Percentiles rank a stretch among this genome's conserved stretches.
These are phyloP conservation scores for Trypethelium eluteriae DNA, from an alignment of 495 filamentous ascomycete species.

Conservation along the genomic window DNA sequence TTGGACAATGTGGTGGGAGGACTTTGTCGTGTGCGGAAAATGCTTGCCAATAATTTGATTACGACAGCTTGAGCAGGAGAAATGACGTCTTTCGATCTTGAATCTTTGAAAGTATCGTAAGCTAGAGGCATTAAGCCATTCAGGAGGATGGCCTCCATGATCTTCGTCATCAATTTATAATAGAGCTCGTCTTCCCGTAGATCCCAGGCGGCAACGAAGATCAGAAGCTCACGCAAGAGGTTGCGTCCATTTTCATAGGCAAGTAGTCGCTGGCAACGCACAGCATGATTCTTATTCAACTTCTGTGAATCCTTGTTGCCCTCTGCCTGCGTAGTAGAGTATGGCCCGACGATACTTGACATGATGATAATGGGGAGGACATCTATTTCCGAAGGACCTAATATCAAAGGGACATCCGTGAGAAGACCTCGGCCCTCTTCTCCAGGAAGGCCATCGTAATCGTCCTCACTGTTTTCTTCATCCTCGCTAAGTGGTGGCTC, in stretches of 20 bases:
- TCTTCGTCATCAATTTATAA: constrained; percentile 90
- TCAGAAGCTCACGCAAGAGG: constrained; percentile 77
- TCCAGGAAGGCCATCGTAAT: constrained; percentile 68
- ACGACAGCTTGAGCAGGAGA: constrained; percentile 89
- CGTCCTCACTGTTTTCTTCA: constrained; percentile 69
- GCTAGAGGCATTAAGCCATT: constrained; percentile 83
- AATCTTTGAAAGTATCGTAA: constrained; percentile 78
- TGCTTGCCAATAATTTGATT: constrained; percentile 77
- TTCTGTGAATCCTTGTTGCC: constrained; percentile 36
- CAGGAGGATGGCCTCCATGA: constrained; percentile 82
- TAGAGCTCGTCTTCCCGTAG: constrained; percentile 83
- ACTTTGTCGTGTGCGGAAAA: constrained; percentile 59
- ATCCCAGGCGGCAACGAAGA: constrained; percentile 96
- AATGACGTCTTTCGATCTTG: constrained; percentile 78
- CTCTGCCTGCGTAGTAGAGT: constrained; percentile 23
- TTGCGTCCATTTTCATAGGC: constrained; percentile 81
- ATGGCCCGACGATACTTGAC: constrained; percentile 60
- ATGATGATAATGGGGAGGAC: constrained; percentile 92
- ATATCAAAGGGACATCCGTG: constrained; percentile 87
- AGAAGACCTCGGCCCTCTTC: constrained; percentile 67
- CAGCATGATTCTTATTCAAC: constrained; percentile 70
- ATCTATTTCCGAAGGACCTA: constrained; percentile 89
- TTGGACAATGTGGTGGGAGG: constrained; percentile 9
- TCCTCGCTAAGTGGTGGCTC: constrained; percentile 43
- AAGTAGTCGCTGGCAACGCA: constrained; percentile 78